A percentile compares a stretch with the other conserved stretches of the same genome.
Evolutionary conservation across 805 yeast genomes (phyloP).

Genomic region (Pichia occidentalis): DNA sequence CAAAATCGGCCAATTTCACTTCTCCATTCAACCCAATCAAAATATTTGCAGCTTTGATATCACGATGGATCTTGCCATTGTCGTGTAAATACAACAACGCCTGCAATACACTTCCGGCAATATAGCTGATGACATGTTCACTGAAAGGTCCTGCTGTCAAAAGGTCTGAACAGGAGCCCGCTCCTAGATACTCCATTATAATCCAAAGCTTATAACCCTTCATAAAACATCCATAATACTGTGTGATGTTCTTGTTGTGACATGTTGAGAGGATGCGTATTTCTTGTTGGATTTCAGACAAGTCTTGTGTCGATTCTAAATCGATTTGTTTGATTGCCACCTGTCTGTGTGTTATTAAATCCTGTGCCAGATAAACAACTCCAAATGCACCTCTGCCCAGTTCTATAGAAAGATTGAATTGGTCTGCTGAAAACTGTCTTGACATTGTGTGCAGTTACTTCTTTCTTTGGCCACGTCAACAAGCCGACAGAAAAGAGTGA

Average conservation of each 20-base stretch:
- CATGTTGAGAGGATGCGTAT: constrained; percentile 65
- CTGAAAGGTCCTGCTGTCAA: constrained; percentile 52
- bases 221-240: constrained; percentile 66
- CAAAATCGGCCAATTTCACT: constrained; percentile 91
- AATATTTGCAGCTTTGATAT: constrained; percentile 90
- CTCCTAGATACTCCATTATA: constrained; percentile 74
- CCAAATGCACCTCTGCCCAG: constrained; percentile 80
- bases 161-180: constrained; percentile 67
- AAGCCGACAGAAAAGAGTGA: neutral
- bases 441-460: neutral
- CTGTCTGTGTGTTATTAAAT: constrained; percentile 35
- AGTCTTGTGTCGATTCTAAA: constrained; percentile 63
- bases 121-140: constrained; percentile 47
- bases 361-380: constrained; percentile 59
- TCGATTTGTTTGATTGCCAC: constrained; percentile 66
- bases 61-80: constrained; percentile 81
- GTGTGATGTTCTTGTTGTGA: constrained; percentile 53
- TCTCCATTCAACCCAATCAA: constrained; percentile 61
- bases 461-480: neutral
- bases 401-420: constrained; percentile 26
- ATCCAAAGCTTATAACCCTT: constrained; percentile 69
- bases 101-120: constrained; percentile 47
- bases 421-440: constrained; percentile 6
- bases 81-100: constrained; percentile 64
- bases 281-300: constrained; percentile 67